These are phyloP conservation scores for Kwoniella sp. DNA, from an alignment of 768 basidiomycete species.

Conservation along the genomic window DNA sequence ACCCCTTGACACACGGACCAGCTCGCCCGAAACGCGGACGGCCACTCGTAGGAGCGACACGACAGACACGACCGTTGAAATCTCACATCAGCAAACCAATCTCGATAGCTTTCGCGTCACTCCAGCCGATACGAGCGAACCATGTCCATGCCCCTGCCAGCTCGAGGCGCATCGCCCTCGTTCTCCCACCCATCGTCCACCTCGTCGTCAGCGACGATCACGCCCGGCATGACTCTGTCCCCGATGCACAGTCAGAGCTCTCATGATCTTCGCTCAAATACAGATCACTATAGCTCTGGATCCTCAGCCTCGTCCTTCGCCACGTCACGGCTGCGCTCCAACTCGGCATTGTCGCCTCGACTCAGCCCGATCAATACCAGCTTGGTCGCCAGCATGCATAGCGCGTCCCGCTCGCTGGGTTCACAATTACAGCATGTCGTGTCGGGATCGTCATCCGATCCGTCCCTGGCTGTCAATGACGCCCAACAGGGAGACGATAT, in stretches of 20 bases:
- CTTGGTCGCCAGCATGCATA: neutral
- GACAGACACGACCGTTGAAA: too few relatives aligned
- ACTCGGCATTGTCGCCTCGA: slow-evolving; percentile 9
- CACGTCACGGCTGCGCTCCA: slow-evolving; percentile 1
- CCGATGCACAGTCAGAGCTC: neutral
- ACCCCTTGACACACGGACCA: too few relatives aligned
- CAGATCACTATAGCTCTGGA: neutral
- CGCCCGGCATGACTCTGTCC: neutral
- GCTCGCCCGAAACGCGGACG: too few relatives aligned
- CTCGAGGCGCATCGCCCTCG: neutral
- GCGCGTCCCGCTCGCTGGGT: slow-evolving; percentile 7
- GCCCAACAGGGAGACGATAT: neutral
- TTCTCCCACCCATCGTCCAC: neutral
- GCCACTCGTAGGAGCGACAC: too few relatives aligned
- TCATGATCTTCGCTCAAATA: slow-evolving; percentile 1
- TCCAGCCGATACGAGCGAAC: neutral
- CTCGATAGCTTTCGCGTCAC: too few relatives aligned
- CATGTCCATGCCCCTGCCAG: slow-evolving; percentile 5
- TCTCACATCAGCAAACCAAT: too few relatives aligned
- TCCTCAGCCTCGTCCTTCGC: neutral
- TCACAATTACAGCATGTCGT: too few relatives aligned
- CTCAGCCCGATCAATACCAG: slow-evolving; percentile 12
- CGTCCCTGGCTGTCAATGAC: neutral
- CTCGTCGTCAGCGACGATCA: slow-evolving; percentile 2
- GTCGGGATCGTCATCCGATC: neutral